Base-by-base conservation (phyloP, 768 basidiomycete species). In the Pholiota molesta region DNA sequence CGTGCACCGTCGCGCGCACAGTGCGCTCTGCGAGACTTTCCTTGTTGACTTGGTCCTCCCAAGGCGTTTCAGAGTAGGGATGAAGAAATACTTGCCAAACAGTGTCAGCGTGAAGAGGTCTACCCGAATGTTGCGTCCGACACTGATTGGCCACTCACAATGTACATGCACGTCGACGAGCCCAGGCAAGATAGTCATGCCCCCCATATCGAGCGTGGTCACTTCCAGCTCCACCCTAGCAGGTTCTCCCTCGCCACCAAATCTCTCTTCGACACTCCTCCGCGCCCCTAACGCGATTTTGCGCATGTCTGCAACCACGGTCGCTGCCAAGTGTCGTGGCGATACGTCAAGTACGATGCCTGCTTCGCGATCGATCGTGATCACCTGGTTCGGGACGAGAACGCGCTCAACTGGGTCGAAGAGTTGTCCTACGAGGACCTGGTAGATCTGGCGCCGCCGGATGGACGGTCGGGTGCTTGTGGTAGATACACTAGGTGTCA, bases 41-140 rank as follows among this genome's bases (percentile, higher is more conserved):
- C 68, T 81, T 82, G 5, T 82, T 85, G 16, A 87, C 68, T 65
- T 89, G 87, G 66, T 88, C 86, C 16, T 77, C 75, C 87, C 88
- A 90, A 7, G 83, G 75, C 3, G 81, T 81, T 71, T 89, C 87
- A 4, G 77, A 67, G 68, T 87, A 89, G 0, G 85, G 77, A 66
- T 87, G 86, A 5, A 88, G 73, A 66, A 89, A 88, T 31, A 89
- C 85, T 86, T 57, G 26, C 8, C 13, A 85, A 68, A 66, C 84
- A 26, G 35, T 21, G 86, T 28, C 87, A 86, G 67, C 86, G 85
- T 0, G 75, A 73, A 62, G 87, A 85, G 14, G 6, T 5, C 86
- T 82, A 57, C 14, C 86, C 13, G 82, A 40, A 47, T 40, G 3
- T 9, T 37, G 14, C 35, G 14, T 11, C 35, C 10, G 35, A 37